Evolutionary conservation across 148 eudicot species (phyloP), one percentile per base, ranked within the genome.

Genomic region (Nepenthes gracilis): DNA sequence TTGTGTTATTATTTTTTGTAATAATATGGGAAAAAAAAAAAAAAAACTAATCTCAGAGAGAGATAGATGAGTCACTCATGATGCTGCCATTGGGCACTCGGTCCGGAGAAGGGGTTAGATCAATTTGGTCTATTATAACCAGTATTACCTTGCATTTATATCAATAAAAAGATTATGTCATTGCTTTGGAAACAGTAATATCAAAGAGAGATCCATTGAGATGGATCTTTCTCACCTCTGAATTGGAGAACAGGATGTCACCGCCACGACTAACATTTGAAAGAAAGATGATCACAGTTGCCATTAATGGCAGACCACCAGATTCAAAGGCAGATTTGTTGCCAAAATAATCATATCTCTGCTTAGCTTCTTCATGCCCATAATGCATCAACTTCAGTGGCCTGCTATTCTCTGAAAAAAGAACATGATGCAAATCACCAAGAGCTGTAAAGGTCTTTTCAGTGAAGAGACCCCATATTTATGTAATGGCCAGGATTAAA

Each of bases 251-350:
- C 65, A 91, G 76, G 59, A 93, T 79, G 63, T 86, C 85, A 55
- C 98, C 96, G 37, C 95, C 98, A 23, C 68, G 81, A 64, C 78
- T 69, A 60, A 76, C 81, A 58, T 84, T 65, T 49, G 96, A 93
- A 47, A 93, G 98, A 81, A 72, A 86, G 61, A 93, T 60, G 56
- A 93, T 33, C 13, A 88, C 77, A n/a, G 98, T 86, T 67, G 98
- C 98, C 83, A 84, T 66, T 67, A 84, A 61, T 74, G 85, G 73
- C 73, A 84, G 81, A 54, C 63, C 74, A 54, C 63, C 74, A 55
- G 48, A 63, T 57, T 51, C 71, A 71, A 61, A 57, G 13, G 58
- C 50, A 13, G 85, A 74, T 51, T 62, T 74, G 60, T 79, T 75
- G 53, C 80, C 88, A 66, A 82, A 74, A 61, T 73, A 85, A 55